Evolutionary conservation across 2,329 filamentous ascomycete species (phyloP), one percentile per base, ranked within the genome.

Genomic region (Cladosporium sp.): DNA sequence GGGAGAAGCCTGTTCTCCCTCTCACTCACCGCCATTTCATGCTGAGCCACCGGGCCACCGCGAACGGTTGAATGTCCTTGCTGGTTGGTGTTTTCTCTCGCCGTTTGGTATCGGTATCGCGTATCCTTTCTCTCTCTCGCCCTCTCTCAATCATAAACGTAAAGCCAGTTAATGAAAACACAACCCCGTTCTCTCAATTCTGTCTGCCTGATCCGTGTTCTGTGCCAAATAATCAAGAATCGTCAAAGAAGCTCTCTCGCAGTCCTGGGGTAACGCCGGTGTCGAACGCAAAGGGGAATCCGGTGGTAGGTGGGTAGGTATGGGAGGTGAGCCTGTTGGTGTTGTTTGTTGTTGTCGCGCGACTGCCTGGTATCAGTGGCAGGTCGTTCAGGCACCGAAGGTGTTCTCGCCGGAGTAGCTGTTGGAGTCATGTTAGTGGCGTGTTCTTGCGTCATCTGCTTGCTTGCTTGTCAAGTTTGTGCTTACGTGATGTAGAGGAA

Each of bases 401-500:
- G 93, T 98, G 80, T 97, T 98, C 83, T 97, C 93, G 74, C 93
- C 93, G 43, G 92, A 97, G 80, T 95, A 95, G 63, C 82, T 85
- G 61, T 53, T 40, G 30, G 27, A 5, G 7, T 16, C 30, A 49
- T 53, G 54, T 49, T 50, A 58, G 63, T 67, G 35, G 5, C 20
- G 11, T 2, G 29, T 18, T 39, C 33, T 42, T 32, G 11, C 3
- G 9, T 19, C 16, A 25, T 16, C 19, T n/a, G n/a, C n/a, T 7
- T 45, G 32, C 19, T 11, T 25, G 12, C 4, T 12, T 18, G 15
- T 22, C 25, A 25, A 13, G 22, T 7, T 38, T 16, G 20, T 22
- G 76, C 80, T 52, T 84, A 87, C 79, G 92, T 97, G 76, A 98
- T 98, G 78, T 98, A 98, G 54, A 98, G 80, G 79, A 97, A 95